A percentile compares a stretch with the other conserved stretches of the same genome.
Evolutionary conservation across 108 stramenopile genomes (phyloP).

Genomic region (Skeletonema grethae): DNA sequence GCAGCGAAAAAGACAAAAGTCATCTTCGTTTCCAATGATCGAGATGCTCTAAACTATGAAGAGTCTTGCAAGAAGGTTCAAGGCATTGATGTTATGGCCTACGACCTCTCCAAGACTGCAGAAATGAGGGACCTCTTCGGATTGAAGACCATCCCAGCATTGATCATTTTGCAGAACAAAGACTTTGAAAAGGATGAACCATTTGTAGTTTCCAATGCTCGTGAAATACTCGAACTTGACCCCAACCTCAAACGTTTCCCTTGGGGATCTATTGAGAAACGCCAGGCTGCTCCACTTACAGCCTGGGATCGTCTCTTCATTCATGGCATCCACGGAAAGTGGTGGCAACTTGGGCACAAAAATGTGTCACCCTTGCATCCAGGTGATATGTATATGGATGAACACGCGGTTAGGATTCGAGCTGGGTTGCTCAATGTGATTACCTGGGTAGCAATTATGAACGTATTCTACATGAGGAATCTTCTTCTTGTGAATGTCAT

Average conservation of each 20-base stretch:
- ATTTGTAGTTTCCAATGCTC: slow-evolving; percentile 32
- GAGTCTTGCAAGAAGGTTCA: slow-evolving; percentile 22
- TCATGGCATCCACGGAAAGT: slow-evolving; percentile 50
- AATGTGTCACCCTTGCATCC: slow-evolving; percentile 34
- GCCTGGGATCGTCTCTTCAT: slow-evolving; percentile 48
- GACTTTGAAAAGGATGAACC: slow-evolving; percentile 31
- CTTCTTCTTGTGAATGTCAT: slow-evolving; percentile 26
- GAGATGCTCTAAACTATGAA: slow-evolving; percentile 41
- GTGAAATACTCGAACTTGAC: slow-evolving; percentile 37
- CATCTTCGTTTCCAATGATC: slow-evolving; percentile 54
- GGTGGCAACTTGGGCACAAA: slow-evolving; percentile 59
- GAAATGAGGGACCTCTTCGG: slow-evolving; percentile 54
- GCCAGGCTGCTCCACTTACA: slow-evolving; percentile 20
- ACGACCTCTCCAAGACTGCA: slow-evolving; percentile 35
- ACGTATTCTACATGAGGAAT: slow-evolving; percentile 50
- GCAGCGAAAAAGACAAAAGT: slow-evolving; percentile 44
- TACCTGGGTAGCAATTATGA: slow-evolving; percentile 61
- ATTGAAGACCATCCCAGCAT: slow-evolving; percentile 49
- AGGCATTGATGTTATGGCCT: slow-evolving; percentile 59
- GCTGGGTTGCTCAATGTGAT: slow-evolving; percentile 59
- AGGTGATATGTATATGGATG: slow-evolving; percentile 62
- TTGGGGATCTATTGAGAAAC: slow-evolving; percentile 21
- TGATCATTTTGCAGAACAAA: slow-evolving; percentile 46
- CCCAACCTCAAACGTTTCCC: slow-evolving; percentile 42
- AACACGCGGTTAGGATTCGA: slow-evolving; percentile 58